Percentiles rank a stretch among this genome's conserved stretches.
Conservation (phyloP, 1,139 yeast genomes). For the Kurtzmaniella quercitrusa region DNA sequence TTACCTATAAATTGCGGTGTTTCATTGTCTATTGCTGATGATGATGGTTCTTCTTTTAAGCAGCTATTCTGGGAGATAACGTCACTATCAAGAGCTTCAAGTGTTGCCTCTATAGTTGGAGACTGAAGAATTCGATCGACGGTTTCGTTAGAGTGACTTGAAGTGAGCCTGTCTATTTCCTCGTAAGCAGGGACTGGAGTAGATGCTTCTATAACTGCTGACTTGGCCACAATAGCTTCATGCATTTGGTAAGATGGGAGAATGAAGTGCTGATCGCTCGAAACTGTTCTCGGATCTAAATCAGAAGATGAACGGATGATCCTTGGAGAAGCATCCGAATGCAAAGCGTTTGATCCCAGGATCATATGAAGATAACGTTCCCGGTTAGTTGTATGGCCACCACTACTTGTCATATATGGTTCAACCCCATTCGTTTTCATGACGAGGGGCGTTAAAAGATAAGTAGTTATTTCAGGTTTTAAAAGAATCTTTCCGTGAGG, state of each 20-base stretch:
- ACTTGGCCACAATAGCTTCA: constrained; percentile 7
- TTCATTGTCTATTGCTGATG: not conserved
- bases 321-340: not conserved
- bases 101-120: not conserved
- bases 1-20: not conserved
- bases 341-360: too few species aligned
- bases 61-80: not conserved
- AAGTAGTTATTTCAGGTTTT: not conserved
- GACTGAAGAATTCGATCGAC: not conserved
- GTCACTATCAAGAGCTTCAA: not conserved
- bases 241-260: constrained; percentile 9
- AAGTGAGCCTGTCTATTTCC: not conserved
- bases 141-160: not conserved
- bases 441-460: too few species aligned
- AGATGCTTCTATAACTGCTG: not conserved
- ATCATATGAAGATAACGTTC: too few species aligned
- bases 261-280: constrained; percentile 1
- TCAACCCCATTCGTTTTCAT: too few species aligned
- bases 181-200: not conserved
- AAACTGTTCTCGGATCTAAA: not conserved
- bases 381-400: too few species aligned
- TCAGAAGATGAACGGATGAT: not conserved
- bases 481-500: not conserved
- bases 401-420: too few species aligned
- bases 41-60: not conserved